Evolutionary conservation across 345 rosid genomes (phyloP).

Genomic region (Syzygium aromaticum): DNA sequence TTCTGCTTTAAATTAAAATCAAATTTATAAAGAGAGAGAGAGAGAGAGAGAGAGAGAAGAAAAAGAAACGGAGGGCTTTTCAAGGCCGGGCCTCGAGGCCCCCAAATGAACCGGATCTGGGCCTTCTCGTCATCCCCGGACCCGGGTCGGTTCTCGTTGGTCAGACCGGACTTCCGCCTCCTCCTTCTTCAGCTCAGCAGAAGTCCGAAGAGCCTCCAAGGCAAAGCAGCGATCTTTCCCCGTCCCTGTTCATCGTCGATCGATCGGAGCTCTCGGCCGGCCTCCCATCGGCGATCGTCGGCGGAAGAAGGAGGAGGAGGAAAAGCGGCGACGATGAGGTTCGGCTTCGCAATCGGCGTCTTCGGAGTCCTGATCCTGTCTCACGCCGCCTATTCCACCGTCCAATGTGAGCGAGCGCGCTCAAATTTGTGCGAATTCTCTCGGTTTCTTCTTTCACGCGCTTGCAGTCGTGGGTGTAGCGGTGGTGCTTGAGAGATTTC

Average conservation of each 20-base stretch:
- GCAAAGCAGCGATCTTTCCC: neutral
- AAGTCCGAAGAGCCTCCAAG: neutral
- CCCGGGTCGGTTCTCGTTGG: neutral
- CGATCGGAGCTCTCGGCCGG: neutral
- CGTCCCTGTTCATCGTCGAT: neutral
- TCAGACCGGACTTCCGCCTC: neutral
- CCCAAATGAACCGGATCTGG: neutral
- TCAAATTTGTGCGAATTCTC: neutral
- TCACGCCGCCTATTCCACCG: conserved; percentile 88
- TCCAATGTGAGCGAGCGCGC: conserved; percentile 46
- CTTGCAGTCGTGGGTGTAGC: neutral
- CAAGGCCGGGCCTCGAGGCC: neutral
- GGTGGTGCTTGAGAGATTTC: neutral
- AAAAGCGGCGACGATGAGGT: conserved; percentile 21
- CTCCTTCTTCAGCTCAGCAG: neutral
- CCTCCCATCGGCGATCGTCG: neutral
- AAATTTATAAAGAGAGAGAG: too few relatives aligned
- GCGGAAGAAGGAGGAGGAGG: neutral
- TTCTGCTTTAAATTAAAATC: too few relatives aligned
- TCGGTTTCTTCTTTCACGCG: neutral
- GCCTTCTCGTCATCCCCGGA: neutral
- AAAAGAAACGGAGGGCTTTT: neutral
- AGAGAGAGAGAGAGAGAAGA: too few relatives aligned
- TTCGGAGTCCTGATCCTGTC: conserved; percentile 59
- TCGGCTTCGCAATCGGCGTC: conserved; percentile 56